Evolutionary conservation across 176 grass and related monocot genomes (phyloP), one percentile per base, ranked within the genome.

Genomic region (Carex littledalei): DNA sequence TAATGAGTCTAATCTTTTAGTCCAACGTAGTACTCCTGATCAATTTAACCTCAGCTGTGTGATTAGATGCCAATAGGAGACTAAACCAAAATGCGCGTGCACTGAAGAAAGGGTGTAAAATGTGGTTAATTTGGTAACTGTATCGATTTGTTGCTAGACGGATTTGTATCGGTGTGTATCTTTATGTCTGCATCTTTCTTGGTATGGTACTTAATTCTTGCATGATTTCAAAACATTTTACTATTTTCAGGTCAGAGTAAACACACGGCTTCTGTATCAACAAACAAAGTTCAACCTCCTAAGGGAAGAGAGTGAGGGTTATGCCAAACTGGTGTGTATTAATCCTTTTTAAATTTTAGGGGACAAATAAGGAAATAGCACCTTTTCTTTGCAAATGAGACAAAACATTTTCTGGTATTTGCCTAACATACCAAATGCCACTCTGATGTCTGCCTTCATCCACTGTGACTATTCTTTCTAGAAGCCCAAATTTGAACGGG

Each of bases 241-340:
- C 41, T 72, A 66, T 49, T 63, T 88, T 86, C 87, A 99, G 97
- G 97, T 99, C 87, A 99, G 97, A 86, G 97, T 99, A 84, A 99
- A 99, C 84, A 99, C 97, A 32, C 91, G 97, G 2, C 97, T 99
- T 88, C 86, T 99, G 24, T 99, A 99, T 86, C 97, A 99, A 78
- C 97, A 99, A 90, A 96, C 97, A 34, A 99, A 99, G 85, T 99
- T 99, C 74, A 99, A 99, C 79, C 90, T 99, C 77, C 84, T 99
- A 85, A 88, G 91, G 73, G 97, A 99, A 88, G 97, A 99, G 89
- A 99, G 93, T 35, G 97, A 99, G 90, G 97, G 97, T 63, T 99
- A 99, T 67, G 93, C 97, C 56, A 99, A 99, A 73, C 82, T 99
- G 91, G 97, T 99, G 88, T 39, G 91, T 62, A 29, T 53, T 67